Percentiles rank a stretch among this genome's conserved stretches.
These are phyloP conservation scores for Nelumbo lutea DNA, from an alignment of 164 flowering plant species.

Conservation along the genomic window DNA sequence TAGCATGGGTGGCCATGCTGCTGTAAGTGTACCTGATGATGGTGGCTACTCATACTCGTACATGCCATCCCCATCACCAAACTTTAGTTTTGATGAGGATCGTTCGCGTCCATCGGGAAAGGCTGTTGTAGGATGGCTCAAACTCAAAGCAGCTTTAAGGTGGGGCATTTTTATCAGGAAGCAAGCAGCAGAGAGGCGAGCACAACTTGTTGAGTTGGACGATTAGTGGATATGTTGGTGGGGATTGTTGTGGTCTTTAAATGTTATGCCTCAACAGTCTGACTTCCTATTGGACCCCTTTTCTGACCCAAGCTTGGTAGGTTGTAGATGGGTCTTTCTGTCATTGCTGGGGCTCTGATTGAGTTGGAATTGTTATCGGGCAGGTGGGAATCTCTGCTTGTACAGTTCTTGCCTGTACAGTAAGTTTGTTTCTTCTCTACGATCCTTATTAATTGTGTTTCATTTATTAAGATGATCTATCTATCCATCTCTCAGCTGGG, in stretches of 20 bases:
- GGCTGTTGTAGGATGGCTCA: constrained; percentile 98
- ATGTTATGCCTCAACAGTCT: not conserved
- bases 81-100: constrained; percentile 46
- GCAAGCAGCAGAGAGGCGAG: constrained; percentile 89
- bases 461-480: constrained; percentile 4
- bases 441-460: not conserved
- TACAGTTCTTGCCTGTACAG: too few relatives aligned
- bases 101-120: constrained; percentile 72
- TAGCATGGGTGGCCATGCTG: constrained; percentile 53
- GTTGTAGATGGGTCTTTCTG: constrained; percentile 6
- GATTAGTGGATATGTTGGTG: constrained; percentile 30
- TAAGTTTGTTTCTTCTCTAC: too few relatives aligned
- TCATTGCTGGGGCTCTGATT: constrained; percentile 10
- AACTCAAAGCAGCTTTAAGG: constrained; percentile 89
- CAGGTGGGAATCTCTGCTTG: not conserved
- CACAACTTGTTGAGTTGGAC: constrained; percentile 83
- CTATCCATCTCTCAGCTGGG: too few relatives aligned
- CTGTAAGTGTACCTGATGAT: constrained; percentile 39
- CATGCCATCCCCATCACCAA: constrained; percentile 40
- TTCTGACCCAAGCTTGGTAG: not conserved
- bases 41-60: constrained; percentile 32
- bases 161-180: constrained; percentile 97
- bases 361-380: constrained; percentile 5
- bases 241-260: not conserved
- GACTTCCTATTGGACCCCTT: not conserved